Evolutionary conservation across 148 eudicot genomes (phyloP), one percentile per base, ranked within the genome.

Genomic region (Rhododendron griersonianum): DNA sequence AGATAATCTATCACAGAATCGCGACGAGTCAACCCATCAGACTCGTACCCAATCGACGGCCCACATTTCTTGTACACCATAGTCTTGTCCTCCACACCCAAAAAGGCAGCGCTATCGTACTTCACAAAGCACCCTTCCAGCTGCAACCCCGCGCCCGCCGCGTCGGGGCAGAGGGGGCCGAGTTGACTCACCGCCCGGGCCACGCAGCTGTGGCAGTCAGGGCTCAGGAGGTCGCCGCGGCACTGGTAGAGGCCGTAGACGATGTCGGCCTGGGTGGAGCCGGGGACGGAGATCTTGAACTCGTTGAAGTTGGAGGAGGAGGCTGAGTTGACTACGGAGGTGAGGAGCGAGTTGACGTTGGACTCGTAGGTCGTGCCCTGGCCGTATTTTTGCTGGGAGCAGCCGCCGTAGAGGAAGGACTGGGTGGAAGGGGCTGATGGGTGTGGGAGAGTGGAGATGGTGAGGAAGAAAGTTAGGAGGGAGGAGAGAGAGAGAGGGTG

Each of bases 231-330:
- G 89, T 92, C 94, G 13, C 89, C 85, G 37, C 93, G 86, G 84
- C 94, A 92, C 30, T 92, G 94, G 89, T 75, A 91, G 41, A 91
- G 87, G 47, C 94, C 93, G 47, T 86, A 87, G 44, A 90, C 91
- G 79, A 78, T 19, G 77, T 86, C 91, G 86, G 16, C 21, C 7
- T 67, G 47, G 45, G 61, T 19, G 30, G 91, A 76, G 55, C 87
- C 88, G 11, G 90, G 90, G 69, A 88, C 77, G 15, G 91, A 87
- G 76, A 85, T 80, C 63, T 90, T 88, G 87, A 86, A 89, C 44
- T 90, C 87, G 88, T 89, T 86, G 88, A 48, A 91, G 78, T 67
- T 82, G 57, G 90, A 0, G 50, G 33, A 65, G 23, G 87, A 21
- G 50, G 94, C 88, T 5, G 94, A 88, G 89, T 90, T 87, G 88